These are phyloP conservation scores for Cercophora sp. DNA, from an alignment of 495 filamentous ascomycete species.

Conservation along the genomic window DNA sequence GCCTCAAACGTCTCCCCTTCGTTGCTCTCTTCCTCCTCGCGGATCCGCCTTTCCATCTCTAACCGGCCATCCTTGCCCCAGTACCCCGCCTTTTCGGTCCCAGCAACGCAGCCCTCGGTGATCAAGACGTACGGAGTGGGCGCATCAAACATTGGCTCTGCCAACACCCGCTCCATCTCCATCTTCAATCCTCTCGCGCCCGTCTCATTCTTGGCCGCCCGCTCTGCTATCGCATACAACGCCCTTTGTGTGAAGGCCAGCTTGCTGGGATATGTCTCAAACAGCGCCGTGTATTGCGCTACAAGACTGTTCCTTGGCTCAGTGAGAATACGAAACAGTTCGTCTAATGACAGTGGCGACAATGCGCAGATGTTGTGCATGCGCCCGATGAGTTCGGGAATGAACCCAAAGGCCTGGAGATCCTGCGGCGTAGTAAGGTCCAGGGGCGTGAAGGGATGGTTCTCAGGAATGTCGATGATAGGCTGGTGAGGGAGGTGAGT, in stretches of 20 bases:
- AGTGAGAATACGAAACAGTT: slow-evolving; percentile 82
- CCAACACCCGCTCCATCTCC: slow-evolving; percentile 82
- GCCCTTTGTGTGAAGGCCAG: slow-evolving; percentile 79
- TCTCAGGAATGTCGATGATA: slow-evolving; percentile 24
- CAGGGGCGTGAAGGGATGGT: slow-evolving; percentile 62
- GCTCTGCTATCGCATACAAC: slow-evolving; percentile 71
- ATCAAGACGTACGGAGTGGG: slow-evolving; percentile 66
- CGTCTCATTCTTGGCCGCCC: slow-evolving; percentile 71
- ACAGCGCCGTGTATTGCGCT: slow-evolving; percentile 79
- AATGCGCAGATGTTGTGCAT: slow-evolving; percentile 85
- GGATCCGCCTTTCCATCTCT: slow-evolving; percentile 50
- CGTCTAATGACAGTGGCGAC: slow-evolving; percentile 69
- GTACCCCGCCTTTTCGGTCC: slow-evolving; percentile 51
- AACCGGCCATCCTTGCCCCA: slow-evolving; percentile 49
- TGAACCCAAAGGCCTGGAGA: slow-evolving; percentile 86
- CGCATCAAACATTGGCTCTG: slow-evolving; percentile 87
- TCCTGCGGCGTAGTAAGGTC: slow-evolving; percentile 79
- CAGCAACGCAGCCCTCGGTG: slow-evolving; percentile 67
- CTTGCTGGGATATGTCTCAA: slow-evolving; percentile 76
- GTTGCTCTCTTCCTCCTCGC: slow-evolving; percentile 47
- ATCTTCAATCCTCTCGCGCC: slow-evolving; percentile 84
- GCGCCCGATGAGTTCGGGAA: slow-evolving; percentile 88
- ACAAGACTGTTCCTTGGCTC: slow-evolving; percentile 86
- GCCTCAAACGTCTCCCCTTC: slow-evolving; percentile 28
- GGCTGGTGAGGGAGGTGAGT: slow-evolving; percentile 40